Conservation (phyloP, 2,329 filamentous ascomycete species). For the Tricladium varicosporioides region DNA sequence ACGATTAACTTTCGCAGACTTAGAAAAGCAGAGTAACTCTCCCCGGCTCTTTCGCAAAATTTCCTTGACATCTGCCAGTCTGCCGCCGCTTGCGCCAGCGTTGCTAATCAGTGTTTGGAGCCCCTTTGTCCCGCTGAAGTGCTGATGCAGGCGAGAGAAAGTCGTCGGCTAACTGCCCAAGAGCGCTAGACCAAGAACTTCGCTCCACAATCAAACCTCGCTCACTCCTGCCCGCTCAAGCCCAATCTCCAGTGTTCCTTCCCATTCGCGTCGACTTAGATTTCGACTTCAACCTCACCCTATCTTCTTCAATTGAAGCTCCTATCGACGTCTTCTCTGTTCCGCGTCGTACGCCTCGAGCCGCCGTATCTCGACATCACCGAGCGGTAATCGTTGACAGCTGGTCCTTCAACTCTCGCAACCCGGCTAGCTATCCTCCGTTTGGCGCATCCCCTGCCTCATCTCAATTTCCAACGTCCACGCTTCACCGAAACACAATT, state of each 20-base stretch:
- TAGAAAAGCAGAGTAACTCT: too few species aligned
- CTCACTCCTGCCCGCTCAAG: not conserved
- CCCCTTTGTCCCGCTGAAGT: not conserved
- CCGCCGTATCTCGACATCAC: not conserved
- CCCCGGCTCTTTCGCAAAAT: too few species aligned
- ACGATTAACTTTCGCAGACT: not conserved
- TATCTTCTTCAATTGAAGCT: not conserved
- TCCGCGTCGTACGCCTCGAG: not conserved
- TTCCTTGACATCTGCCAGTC: not conserved
- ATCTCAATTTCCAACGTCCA: conserved; percentile 13
- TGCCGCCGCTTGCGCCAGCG: not conserved
- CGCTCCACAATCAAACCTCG: not conserved
- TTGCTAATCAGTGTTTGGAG: too few species aligned
- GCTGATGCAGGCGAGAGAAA: not conserved
- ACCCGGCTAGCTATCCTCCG: conserved; percentile 23
- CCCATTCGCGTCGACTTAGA: too few species aligned
- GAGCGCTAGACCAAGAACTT: not conserved
- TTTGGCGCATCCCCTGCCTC: conserved; percentile 22
- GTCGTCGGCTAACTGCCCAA: not conserved
- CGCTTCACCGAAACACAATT: conserved; percentile 17
- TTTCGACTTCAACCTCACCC: not conserved
- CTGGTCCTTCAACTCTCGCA: conserved; percentile 5
- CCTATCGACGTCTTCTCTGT: not conserved
- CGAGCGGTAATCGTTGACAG: conserved; percentile 4
- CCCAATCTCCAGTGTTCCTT: not conserved